Percentiles rank a stretch among this genome's conserved stretches.
phyloP scores from a whole-genome alignment of 176 grass and related monocot species.

The Saccharum spontaneum region DNA sequence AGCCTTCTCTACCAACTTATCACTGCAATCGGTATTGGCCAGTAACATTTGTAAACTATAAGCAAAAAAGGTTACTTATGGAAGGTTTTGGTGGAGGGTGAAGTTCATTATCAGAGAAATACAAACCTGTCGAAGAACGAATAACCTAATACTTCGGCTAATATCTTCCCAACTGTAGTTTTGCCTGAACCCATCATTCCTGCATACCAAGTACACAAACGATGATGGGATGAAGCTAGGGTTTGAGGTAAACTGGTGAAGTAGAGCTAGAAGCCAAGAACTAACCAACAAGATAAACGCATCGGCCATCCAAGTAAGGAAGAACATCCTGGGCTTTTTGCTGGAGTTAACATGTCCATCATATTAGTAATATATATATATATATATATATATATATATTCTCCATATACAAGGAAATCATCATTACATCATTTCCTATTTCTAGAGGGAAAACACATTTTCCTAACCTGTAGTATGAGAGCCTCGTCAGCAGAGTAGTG shows the following conservation, averaged over 20 bases:
- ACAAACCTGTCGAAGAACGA: slow-evolving; percentile 97
- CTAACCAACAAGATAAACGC: slow-evolving; percentile 92
- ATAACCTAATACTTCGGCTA: slow-evolving; percentile 90
- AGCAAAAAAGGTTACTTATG: neutral
- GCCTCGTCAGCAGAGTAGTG: slow-evolving; percentile 77
- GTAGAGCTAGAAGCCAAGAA: neutral
- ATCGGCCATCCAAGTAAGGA: slow-evolving; percentile 71
- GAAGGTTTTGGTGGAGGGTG: slow-evolving; percentile 12
- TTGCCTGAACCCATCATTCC: slow-evolving; percentile 99
- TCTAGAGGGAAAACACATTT: neutral
- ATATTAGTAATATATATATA: neutral
- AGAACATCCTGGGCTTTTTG: slow-evolving; percentile 75
- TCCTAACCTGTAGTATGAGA: slow-evolving; percentile 71
- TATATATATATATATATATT: neutral
- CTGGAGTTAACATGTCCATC: slow-evolving; percentile 54
- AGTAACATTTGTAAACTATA: slow-evolving; percentile 21
- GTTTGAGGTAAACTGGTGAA: neutral
- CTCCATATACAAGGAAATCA: neutral
- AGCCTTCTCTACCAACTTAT: slow-evolving; percentile 90
- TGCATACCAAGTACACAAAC: slow-evolving; percentile 19
- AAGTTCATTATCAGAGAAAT: slow-evolving; percentile 34
- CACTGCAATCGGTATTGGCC: slow-evolving; percentile 47
- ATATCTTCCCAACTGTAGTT: slow-evolving; percentile 93
- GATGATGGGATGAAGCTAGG: neutral
- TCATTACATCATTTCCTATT: slow-evolving; percentile 17